Evolutionary conservation across 495 filamentous ascomycete genomes (phyloP), one percentile per base, ranked within the genome.

Genomic region (Lichina pygmaea): DNA sequence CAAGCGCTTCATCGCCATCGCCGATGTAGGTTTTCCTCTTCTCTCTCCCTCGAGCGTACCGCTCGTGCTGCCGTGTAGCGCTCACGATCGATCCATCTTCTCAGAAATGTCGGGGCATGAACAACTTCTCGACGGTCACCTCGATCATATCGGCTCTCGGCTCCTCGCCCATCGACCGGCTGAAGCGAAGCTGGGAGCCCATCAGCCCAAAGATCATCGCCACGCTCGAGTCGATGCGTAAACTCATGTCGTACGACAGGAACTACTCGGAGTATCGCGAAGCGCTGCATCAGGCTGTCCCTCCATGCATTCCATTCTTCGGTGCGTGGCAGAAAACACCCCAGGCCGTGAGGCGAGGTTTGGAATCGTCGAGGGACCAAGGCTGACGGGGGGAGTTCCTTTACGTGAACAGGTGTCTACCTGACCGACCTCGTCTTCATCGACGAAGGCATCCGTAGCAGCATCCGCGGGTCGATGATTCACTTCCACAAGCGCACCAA

Each of bases 401-500:
- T 24, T 24, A 1, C 24, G 24, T 4, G 33, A 4, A 39, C 36
- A 92, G 85, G 85, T 60, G 86, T 95, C 42, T 97, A 95, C 58
- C 68, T 97, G 42, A 97, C 91, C 47, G 89, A 97, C 62, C 69
- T 97, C 43, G 95, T 89, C 32, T 97, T 97, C 60, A 95, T 97
- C 52, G 89, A 95, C 60, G 89, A 97, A 54, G 89, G 89, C 52
- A 97, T 95, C 51, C 83, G 86, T 12, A 91, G 84, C 16, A 72
- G 92, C 51, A 79, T 86, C 58, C 94, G 93, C 58, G 86, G 86
- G 55, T 86, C 85, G 15, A 65, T 93, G 54, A 97, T 95, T 64
- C 95, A 97, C 64, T 97, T 95, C 59, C 83, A 81, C 55, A 95
- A 97, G 66, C 80, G 91, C 34, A 80, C 85, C 40, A 95, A 94